Base-by-base conservation (phyloP, 1,284 basidiomycete species). In the Leucoagaricus sp. region DNA sequence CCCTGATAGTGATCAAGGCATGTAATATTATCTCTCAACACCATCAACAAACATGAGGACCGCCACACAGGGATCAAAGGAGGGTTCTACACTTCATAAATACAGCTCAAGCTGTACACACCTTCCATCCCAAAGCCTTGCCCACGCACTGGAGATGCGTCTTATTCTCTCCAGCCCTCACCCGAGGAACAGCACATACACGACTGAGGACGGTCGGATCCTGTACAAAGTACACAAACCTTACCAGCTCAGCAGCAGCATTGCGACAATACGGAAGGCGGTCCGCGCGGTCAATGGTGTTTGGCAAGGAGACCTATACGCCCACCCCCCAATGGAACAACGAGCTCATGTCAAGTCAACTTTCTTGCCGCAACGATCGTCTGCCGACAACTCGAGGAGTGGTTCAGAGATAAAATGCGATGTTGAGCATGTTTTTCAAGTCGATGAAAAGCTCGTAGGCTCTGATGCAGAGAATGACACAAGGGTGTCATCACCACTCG, bases 181-280 rank as follows among this genome's bases (percentile, higher is more conserved):
- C 17, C 60, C 60, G 17, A 49, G 50, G 41, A 61, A 61, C 25
- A 57, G 60, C 34, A 54, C 51, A 10, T 61, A 61, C 53, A 38
- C 54, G 25, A 53, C 46, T 23, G 58, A 57, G 9, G 29, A 51
- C 0, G 60, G 57, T 13, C 28, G 55, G 15, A 42, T 61, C 4
- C 17, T 61, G 23, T 61, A 59, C 41, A 58, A 61, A 38, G 58
- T 61, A 17, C 33, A 57, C 15, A 54, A 40, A 31, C 40, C 59
- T 15, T 26, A 6, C n/a, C 33, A 21, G 19, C 6, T 49, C 25
- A 26, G 12, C 19, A 15, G 29, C 10, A 36, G 49, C 0, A 34
- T 45, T 19, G 40, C 56, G 9, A 50, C 45, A 13, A 51, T 60
- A 29, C 42, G 51, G n/a, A 53, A 53, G 46, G 51, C 51, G 7